A percentile compares a stretch with the other conserved stretches of the same genome.
These are phyloP conservation scores for Sisymbrium altissimum DNA, from an alignment of 345 rosid genomes.

Conservation along the genomic window DNA sequence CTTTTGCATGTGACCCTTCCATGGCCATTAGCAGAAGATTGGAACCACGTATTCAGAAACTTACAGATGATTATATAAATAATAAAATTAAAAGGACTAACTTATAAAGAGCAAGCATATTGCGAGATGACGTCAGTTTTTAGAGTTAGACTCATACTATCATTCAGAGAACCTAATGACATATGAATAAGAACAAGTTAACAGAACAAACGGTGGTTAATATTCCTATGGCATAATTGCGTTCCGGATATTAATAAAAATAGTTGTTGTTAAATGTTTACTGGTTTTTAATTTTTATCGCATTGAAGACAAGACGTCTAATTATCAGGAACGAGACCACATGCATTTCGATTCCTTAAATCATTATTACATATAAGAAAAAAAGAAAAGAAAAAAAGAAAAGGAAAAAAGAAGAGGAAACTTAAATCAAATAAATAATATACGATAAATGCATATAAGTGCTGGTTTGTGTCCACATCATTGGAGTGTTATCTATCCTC, in stretches of 20 bases:
- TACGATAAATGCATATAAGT: no score
- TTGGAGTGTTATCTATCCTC: no score
- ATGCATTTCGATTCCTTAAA: slow-evolving; percentile 8
- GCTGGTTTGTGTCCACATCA: no score
- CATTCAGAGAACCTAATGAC: background rate
- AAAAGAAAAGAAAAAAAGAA: no score
- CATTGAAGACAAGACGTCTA: background rate
- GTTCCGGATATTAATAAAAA: background rate
- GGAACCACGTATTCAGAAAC: background rate
- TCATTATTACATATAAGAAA: background rate
- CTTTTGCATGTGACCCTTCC: slow-evolving; percentile 14
- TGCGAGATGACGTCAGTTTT: background rate
- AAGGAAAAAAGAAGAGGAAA: no score
- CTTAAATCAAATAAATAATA: no score
- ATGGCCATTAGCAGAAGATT: background rate
- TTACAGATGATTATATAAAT: background rate
- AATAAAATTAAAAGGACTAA: background rate
- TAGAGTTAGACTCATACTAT: background rate
- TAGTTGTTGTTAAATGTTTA: no score
- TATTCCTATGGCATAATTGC: background rate
- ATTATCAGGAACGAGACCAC: background rate
- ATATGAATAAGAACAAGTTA: slow-evolving; percentile 6
- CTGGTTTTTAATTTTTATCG: no score
- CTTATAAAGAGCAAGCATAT: no score
- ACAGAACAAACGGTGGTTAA: slow-evolving; percentile 8